Percentiles rank a stretch among this genome's conserved stretches.
These are phyloP conservation scores for Gossypium gossypioides DNA, from an alignment of 441 rosid genomes.

Conservation along the genomic window DNA sequence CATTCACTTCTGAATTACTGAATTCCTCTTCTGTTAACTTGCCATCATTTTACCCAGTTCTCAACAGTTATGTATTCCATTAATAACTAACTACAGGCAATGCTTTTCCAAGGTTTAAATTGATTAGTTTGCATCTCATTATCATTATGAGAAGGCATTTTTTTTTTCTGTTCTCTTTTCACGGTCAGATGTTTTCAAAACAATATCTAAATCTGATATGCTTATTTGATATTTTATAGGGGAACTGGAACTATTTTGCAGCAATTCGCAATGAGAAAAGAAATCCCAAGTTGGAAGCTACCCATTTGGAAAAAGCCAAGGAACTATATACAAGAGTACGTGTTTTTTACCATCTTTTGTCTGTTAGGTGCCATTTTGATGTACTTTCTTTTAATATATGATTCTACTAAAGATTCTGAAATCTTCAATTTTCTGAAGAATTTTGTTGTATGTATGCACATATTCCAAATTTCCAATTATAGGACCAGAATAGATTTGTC, in stretches of 20 bases:
- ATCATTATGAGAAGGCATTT: not conserved
- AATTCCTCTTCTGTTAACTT: not conserved
- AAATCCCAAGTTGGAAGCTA: constrained; percentile 93
- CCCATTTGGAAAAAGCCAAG: constrained; percentile 97
- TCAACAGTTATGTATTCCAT: not conserved
- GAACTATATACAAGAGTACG: constrained; percentile 87
- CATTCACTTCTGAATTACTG: not conserved
- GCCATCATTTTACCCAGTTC: not conserved
- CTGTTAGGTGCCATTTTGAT: not conserved
- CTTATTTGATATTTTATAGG: constrained; percentile 41
- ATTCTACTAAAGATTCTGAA: not conserved
- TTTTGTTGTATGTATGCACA: not conserved
- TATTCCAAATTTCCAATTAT: not conserved
- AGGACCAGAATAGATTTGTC: not conserved
- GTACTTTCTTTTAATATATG: not conserved
- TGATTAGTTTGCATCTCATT: not conserved
- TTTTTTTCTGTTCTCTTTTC: not conserved
- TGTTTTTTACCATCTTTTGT: constrained; percentile 15
- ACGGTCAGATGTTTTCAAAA: not conserved
- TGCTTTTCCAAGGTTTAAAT: not conserved
- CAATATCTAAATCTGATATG: constrained; percentile 1
- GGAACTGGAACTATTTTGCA: constrained; percentile 98
- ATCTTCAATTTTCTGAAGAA: not conserved
- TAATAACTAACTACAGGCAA: not conserved
- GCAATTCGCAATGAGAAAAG: constrained; percentile 99